Evolutionary conservation across 345 rosid species (phyloP).

Genomic region (Stellera chamaejasme): DNA sequence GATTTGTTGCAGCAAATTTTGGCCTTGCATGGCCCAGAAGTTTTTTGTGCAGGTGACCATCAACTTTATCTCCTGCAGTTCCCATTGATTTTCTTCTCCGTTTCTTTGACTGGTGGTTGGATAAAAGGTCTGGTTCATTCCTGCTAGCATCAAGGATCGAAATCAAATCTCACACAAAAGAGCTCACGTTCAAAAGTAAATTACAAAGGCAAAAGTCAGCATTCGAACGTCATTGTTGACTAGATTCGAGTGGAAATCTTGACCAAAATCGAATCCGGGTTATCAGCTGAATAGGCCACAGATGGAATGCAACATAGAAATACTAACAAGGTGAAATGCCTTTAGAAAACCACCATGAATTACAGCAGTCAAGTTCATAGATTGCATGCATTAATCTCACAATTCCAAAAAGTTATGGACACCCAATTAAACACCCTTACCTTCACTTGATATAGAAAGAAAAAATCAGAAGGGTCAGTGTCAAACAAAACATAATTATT

Average conservation of each 20-base stretch:
- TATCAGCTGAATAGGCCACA: no score
- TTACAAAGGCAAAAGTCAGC: not conserved
- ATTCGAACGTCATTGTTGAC: no score
- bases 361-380: no score
- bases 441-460: not conserved
- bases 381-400: no score
- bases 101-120: slow-evolving; percentile 21
- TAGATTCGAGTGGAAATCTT: no score
- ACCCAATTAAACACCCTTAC: no score
- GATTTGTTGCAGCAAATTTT: slow-evolving; percentile 12
- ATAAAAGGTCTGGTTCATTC: slow-evolving; percentile 12
- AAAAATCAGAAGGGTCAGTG: not conserved
- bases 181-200: slow-evolving; percentile 2
- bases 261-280: no score
- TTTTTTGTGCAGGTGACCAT: slow-evolving; percentile 14
- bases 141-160: slow-evolving; percentile 5
- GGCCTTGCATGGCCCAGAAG: slow-evolving; percentile 20
- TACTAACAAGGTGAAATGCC: no score
- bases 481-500: not conserved
- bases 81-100: slow-evolving; percentile 13
- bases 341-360: not conserved
- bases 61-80: slow-evolving; percentile 16
- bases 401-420: no score
- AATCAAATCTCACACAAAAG: no score
- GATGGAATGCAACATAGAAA: no score